Base-by-base conservation (phyloP, 1,139 yeast genomes). In the Diutina rugosa region DNA sequence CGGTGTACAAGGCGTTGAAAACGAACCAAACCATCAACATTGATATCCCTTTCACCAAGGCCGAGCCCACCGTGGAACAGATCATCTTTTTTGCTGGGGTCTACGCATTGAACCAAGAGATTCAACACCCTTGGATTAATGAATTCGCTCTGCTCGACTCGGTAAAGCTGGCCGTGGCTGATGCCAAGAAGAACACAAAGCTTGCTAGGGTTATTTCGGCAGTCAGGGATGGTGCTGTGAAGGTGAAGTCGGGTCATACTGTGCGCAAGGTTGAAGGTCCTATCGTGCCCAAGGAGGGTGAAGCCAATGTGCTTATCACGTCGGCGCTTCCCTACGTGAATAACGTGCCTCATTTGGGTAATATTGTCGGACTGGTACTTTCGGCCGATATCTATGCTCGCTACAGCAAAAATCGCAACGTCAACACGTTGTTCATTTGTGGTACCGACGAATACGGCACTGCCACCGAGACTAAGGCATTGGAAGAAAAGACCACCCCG, bases 401-500 rank as follows among this genome's bases (percentile, higher is more conserved):
- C 69, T 93, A 88, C 72, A 83, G 88, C 67, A 91, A 90, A 71
- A 84, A 87, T 63, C 83, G 97, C 74, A 89, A 90, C 70, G 85
- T 87, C 74, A 93, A 91, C 68, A 78, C 96, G 28, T 74, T 93
- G 60, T 93, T 76, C 66, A 73, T 93, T 59, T 90, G 99, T 73
- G 99, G 99, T 72, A 95, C 99, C 46, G 99, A 93, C 69, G 99
- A 93, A 72, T 95, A 93, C 69, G 99, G 99, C 69, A 93, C 99
- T 60, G 99, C 99, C 56, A 93, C 99, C 30, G 99, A 93, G 72
- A 95, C 99, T 46, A 93, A 93, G 72, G 99, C 99, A 10, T 76
- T 93, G 58, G 99, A 93, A 71, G 98, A 93, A 67, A 85, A 87
- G 53, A 85, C 89, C 59, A 80, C 95, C 5, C 99, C 99, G 55